Evolutionary conservation across 2,329 filamentous ascomycete genomes (phyloP).

Genomic region (Monilinia fructicola): DNA sequence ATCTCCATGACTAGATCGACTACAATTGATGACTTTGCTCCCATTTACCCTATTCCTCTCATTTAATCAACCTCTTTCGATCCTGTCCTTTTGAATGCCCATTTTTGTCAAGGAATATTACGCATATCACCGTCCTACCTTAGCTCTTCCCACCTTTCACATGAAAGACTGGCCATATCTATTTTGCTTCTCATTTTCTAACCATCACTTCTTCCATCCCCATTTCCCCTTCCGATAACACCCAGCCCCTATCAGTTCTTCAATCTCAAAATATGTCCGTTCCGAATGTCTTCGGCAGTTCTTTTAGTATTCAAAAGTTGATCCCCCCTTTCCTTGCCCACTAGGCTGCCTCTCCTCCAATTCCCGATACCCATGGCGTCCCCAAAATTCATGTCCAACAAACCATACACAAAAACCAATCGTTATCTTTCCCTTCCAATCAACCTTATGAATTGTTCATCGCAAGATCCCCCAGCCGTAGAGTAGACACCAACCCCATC

Average conservation of each 20-base stretch:
- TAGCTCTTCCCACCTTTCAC: neutral
- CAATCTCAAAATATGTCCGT: neutral
- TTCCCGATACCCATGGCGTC: neutral
- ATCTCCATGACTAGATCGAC: neutral
- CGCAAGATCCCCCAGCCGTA: neutral
- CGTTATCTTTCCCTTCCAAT: neutral
- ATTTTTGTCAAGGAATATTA: neutral
- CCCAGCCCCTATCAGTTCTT: neutral
- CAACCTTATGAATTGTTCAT: neutral
- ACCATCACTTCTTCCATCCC: neutral
- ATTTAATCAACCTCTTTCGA: neutral
- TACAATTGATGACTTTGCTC: neutral
- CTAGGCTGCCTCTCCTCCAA: neutral
- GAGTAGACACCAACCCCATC: no score
- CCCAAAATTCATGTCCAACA: no score
- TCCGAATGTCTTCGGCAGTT: neutral
- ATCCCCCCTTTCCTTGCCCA: no score
- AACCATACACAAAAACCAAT: neutral
- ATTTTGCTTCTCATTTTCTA: neutral
- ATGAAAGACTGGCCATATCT: neutral
- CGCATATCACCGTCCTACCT: neutral
- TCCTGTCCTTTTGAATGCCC: neutral
- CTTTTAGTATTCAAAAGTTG: neutral
- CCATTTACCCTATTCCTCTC: neutral
- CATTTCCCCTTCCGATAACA: neutral